Evolutionary conservation across 1,139 yeast genomes (phyloP), one percentile per base, ranked within the genome.

Genomic region (Hyphopichia khmerensis): DNA sequence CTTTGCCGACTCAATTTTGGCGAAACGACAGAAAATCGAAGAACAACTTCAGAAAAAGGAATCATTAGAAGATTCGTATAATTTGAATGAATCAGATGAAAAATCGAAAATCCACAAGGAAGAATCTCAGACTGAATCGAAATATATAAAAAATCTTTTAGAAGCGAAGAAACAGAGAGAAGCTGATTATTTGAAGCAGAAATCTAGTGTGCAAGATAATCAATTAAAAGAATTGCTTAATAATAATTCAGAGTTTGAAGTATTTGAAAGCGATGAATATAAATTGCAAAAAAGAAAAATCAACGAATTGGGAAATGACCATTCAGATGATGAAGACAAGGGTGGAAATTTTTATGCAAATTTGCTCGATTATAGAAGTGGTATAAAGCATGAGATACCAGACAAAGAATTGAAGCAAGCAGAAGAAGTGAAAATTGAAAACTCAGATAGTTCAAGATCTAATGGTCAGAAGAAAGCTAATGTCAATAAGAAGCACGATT

Each of bases 241-340:
- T 9, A 34, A 27, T 13, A 48, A 46, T n/a, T 38, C 35, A 2
- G 17, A 16, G 2, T 18, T 43, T 21, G 38, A 39, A 23, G 48
- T 49, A 14, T 49, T 49, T 44, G 53, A 49, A 34, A 39, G 44
- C 15, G 44, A 39, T 5, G 50, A 46, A 2, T 49, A 46, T 39
- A 27, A 27, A 26, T 19, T 11, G n/a, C 37, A 27, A 16, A 38
- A 36, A 11, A 5, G 10, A 6, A 15, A 26, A 13, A 9, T 26
- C n/a, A 17, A 26, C 16, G 16, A 13, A 18, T n/a, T n/a, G 27
- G 35, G 15, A 18, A 13, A 14, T 11, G 16, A n/a, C 11, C 30
- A 35, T 11, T 17, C 33, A 18, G 14, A 35, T 16, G n/a, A 32
- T n/a, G 17, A 38, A 15, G 21, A 26, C 10, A 17, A 33, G 11